Percentiles rank a stretch among this genome's conserved stretches.
phyloP scores from a whole-genome alignment of 306 rosid species.

The Rubus idaeus region DNA sequence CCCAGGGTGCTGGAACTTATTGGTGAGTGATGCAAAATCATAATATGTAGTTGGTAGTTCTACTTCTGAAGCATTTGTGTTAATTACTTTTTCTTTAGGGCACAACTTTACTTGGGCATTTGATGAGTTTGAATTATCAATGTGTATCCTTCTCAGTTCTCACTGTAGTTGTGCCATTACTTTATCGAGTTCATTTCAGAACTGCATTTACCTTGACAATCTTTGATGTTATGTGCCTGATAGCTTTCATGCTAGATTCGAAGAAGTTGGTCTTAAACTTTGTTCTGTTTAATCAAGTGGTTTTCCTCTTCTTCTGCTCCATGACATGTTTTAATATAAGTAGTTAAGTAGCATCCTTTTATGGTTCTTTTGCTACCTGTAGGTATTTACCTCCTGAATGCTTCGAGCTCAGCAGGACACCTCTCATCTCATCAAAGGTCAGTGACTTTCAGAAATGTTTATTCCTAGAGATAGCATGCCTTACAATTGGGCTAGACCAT shows the following conservation, averaged over 20 bases:
- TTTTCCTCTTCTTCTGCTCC: slow-evolving; percentile 6
- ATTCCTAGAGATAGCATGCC: not conserved
- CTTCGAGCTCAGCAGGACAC: slow-evolving; percentile 88
- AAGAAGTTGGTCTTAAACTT: not conserved
- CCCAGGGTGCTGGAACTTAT: slow-evolving; percentile 99
- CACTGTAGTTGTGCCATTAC: not conserved
- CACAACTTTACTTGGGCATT: not conserved
- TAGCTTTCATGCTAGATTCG: not conserved
- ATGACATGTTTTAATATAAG: slow-evolving; percentile 9
- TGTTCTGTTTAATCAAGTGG: not conserved
- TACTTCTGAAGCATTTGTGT: not conserved
- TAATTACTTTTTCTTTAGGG: not conserved
- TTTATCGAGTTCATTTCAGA: not conserved
- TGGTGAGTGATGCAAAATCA: slow-evolving; percentile 61
- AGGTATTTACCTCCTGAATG: slow-evolving; percentile 99
- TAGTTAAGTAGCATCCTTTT: not conserved
- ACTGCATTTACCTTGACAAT: not conserved
- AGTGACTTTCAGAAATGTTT: slow-evolving; percentile 11
- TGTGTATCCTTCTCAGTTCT: not conserved
- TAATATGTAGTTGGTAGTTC: not conserved
- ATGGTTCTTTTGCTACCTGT: slow-evolving; percentile 15
- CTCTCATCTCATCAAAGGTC: slow-evolving; percentile 98
- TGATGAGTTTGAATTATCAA: not conserved
- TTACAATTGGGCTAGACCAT: not conserved
- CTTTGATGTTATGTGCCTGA: not conserved